Evolutionary conservation across 2,329 filamentous ascomycete species (phyloP).

Genomic region (Fulvia fulva): DNA sequence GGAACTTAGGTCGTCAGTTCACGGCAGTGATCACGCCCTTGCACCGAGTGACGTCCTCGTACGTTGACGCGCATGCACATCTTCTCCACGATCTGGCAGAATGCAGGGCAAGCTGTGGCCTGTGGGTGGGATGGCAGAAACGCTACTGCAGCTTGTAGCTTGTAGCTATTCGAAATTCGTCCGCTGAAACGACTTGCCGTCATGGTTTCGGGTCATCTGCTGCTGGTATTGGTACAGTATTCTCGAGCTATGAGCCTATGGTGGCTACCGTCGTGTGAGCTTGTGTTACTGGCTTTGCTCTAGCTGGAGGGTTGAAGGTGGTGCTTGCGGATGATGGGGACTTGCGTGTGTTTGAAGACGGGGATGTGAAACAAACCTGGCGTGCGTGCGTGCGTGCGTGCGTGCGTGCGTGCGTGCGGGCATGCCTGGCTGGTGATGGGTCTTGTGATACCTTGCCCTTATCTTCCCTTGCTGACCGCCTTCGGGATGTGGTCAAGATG

Average conservation of each 20-base stretch:
- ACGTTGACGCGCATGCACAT: background rate
- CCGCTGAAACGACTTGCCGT: background rate
- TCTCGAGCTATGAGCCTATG: too few relatives aligned
- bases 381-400: too few relatives aligned
- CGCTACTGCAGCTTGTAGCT: background rate
- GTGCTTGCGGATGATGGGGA: too few relatives aligned
- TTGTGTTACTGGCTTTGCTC: too few relatives aligned
- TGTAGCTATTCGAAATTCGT: background rate
- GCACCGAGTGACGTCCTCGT: background rate
- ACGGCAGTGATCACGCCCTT: background rate
- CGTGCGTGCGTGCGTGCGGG: too few relatives aligned
- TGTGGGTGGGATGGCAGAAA: background rate
- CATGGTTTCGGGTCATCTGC: background rate
- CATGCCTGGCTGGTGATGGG: too few relatives aligned
- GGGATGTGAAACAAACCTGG: too few relatives aligned
- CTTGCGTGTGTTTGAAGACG: too few relatives aligned
- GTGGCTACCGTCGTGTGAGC: too few relatives aligned
- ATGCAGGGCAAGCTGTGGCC: background rate
- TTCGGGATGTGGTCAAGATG: background rate
- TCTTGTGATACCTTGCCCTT: background rate
- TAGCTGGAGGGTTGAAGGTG: too few relatives aligned
- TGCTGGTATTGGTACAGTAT: too few relatives aligned
- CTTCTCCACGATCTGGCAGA: background rate
- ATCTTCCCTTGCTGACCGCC: background rate
- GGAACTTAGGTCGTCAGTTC: too few relatives aligned